Base-by-base conservation (phyloP, 371 early-diverging fungal genomes). In the Circinella minor region DNA sequence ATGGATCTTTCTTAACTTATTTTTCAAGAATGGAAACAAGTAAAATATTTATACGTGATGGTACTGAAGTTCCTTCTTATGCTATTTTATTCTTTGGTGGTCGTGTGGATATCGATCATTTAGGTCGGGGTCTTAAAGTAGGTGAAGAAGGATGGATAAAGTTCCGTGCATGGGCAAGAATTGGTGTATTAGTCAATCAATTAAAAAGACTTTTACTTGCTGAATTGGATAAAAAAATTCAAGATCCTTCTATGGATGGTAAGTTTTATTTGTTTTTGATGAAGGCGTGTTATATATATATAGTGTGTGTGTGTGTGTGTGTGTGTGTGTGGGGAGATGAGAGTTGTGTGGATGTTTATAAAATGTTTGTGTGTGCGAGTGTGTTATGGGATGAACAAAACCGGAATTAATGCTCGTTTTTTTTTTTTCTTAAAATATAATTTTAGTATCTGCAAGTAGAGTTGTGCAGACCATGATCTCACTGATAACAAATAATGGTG, bases 11-110 rank as follows among this genome's bases (percentile, higher is more conserved):
- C 49, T 68, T 94, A 68, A 90, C 90, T 4, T 95, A 89, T 67
- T 89, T 91, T 63, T 83, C 85, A 0, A 88, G 89, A 69, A 83
- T 91, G 69, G 75, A 90, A 15, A 93, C 93, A 3, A 79, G 78
- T 68, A 94, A 94, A 76, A 83, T 89, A 20, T 94, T 89, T 75
- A 72, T 94, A 51, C 84, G 94, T n/a, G 95, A 95, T 75, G 90
- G 87, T 14, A 94, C 94, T 1, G 81, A 81, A 51, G 78, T 85
- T 3, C 87, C 90, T 4, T 69, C 87, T 47, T 92, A 90, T 69
- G 92, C 90, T 0, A 65, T 95, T 7, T 72, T 95, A 48, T 81
- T 95, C 70, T 92, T 94, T 79, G 90, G 89, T 38, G 93, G 93
- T 5, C 72, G 76, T 36, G 85, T 93, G 27, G 78, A 83, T 15